Evolutionary conservation across 495 filamentous ascomycete genomes (phyloP).

Genomic region (Hyaloscypha variabilis): DNA sequence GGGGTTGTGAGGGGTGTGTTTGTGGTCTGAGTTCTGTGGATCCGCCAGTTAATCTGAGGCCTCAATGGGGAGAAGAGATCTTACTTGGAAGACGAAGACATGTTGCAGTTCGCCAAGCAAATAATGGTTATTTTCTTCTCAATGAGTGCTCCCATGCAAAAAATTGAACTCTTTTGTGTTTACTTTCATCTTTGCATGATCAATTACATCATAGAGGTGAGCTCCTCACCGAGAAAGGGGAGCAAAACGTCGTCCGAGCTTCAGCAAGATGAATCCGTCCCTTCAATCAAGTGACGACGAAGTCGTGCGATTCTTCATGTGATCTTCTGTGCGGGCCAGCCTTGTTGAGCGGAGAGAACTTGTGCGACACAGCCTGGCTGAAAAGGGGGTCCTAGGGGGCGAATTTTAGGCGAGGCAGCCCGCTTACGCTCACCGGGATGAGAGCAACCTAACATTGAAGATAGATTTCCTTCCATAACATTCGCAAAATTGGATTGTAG

Average conservation of each 20-base stretch:
- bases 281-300: neutral
- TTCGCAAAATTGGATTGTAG: too few species aligned
- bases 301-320: neutral
- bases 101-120: neutral
- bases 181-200: neutral
- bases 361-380: neutral
- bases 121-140: too few species aligned
- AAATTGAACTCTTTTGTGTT: neutral
- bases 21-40: too few species aligned
- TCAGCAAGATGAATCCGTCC: neutral
- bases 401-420: neutral
- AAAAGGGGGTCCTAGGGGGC: neutral
- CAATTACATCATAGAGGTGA: neutral
- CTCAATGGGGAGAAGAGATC: neutral
- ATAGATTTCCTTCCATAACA: too few species aligned
- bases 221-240: neutral
- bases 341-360: slow-evolving; percentile 4
- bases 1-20: neutral
- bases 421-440: neutral
- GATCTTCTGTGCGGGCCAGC: neutral
- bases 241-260: neutral
- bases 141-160: too few species aligned
- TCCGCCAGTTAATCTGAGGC: neutral
- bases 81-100: neutral
- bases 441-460: too few species aligned